Evolutionary conservation across 2,329 filamentous ascomycete genomes (phyloP).

Genomic region (Septoria linicola): DNA sequence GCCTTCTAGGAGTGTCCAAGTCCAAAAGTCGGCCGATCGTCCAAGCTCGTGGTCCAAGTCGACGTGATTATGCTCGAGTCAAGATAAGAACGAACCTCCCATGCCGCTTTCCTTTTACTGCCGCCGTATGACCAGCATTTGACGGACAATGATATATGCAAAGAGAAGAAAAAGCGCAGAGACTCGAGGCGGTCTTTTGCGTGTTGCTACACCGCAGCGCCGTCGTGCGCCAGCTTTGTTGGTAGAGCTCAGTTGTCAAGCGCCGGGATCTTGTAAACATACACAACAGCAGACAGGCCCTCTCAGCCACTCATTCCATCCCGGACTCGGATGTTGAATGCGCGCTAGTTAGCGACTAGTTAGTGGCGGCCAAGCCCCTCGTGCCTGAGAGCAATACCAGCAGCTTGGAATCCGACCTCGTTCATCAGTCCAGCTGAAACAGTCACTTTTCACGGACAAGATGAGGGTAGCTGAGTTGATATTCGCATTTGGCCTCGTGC

Average conservation of each 20-base stretch:
- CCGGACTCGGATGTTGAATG: background rate
- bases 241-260: conserved; percentile 5
- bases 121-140: conserved; percentile 12
- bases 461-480: conserved; percentile 9
- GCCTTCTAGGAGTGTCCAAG: background rate
- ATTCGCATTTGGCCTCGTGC: conserved; percentile 1
- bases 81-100: conserved; percentile 1
- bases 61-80: too few relatives aligned
- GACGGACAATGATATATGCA: background rate
- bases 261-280: conserved; percentile 12
- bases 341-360: background rate
- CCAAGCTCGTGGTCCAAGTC: background rate
- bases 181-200: background rate
- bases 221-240: conserved; percentile 4
- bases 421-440: background rate
- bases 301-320: conserved; percentile 2
- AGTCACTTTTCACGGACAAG: background rate
- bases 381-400: background rate
- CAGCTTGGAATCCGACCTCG: background rate
- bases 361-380: background rate
- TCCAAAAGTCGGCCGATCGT: background rate
- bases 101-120: conserved; percentile 2
- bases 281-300: conserved; percentile 1
- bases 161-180: background rate
- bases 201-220: background rate